phyloP scores from a whole-genome alignment of 129 eudicot species.

The Apium graveolens region DNA sequence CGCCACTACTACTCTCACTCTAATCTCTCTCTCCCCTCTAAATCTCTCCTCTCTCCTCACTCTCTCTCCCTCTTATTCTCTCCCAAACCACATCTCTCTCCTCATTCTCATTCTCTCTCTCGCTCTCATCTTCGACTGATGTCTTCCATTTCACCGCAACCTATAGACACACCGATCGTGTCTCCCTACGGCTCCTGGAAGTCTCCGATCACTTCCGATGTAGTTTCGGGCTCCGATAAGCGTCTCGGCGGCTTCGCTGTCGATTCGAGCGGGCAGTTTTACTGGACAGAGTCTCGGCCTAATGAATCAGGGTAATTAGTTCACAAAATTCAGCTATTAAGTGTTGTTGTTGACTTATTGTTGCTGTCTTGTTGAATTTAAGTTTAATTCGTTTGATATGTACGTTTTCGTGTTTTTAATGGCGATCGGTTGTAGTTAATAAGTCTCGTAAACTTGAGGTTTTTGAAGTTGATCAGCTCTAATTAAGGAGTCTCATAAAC shows the following conservation, averaged over 20 bases:
- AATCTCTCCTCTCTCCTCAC: background rate
- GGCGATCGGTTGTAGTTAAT: background rate
- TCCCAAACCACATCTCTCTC: background rate
- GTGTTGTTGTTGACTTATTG: background rate
- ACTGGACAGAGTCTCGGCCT: slow-evolving; percentile 91
- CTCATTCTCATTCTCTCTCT: background rate
- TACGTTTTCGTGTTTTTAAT: too few relatives aligned
- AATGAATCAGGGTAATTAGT: slow-evolving; percentile 67
- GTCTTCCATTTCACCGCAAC: slow-evolving; percentile 19
- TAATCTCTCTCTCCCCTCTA: background rate
- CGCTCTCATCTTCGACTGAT: slow-evolving; percentile 17
- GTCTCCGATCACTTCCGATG: slow-evolving; percentile 86
- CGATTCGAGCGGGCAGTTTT: slow-evolving; percentile 62
- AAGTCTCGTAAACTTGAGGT: background rate
- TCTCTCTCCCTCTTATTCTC: slow-evolving; percentile 13
- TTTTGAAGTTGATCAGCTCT: background rate
- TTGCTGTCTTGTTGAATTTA: background rate
- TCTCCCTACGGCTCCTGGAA: slow-evolving; percentile 93
- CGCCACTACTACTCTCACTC: slow-evolving; percentile 12
- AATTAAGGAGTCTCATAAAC: background rate
- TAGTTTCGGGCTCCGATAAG: slow-evolving; percentile 70
- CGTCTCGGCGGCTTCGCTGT: slow-evolving; percentile 82
- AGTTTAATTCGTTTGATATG: background rate
- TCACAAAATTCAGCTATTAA: background rate
- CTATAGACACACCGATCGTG: slow-evolving; percentile 30